Evolutionary conservation across 2,329 filamentous ascomycete species (phyloP).

Genomic region (Pseudogymnoascus sp.): DNA sequence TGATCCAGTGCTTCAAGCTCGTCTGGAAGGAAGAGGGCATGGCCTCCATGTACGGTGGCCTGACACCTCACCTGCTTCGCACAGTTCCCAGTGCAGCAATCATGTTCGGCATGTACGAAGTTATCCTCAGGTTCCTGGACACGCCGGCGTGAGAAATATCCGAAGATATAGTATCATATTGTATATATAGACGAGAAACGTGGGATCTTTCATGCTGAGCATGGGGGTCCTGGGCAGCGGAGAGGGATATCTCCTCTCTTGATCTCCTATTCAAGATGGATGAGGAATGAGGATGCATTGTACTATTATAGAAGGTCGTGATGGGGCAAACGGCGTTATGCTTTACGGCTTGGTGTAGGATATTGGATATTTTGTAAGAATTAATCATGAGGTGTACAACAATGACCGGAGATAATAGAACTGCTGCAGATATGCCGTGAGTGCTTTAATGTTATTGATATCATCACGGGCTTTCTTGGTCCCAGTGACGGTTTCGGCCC

Average conservation of each 20-base stretch:
- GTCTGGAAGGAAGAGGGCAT: conserved; percentile 86
- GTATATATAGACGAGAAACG: conserved; percentile 8
- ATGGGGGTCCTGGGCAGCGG: not conserved
- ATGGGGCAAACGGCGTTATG: conserved; percentile 3
- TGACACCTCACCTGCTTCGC: conserved; percentile 84
- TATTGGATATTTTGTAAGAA: conserved; percentile 9
- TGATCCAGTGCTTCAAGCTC: conserved; percentile 80
- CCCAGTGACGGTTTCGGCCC: not conserved
- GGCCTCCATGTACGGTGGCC: conserved; percentile 76
- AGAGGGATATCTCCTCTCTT: conserved; percentile 2
- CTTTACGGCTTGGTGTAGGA: conserved; percentile 8
- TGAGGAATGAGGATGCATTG: not conserved
- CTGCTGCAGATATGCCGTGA: not conserved
- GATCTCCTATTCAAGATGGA: conserved; percentile 9
- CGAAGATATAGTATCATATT: conserved; percentile 5
- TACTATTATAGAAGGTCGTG: conserved; percentile 6
- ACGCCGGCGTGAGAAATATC: conserved; percentile 20
- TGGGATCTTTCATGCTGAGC: conserved; percentile 1
- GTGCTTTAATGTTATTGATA: not conserved
- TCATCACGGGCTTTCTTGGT: not conserved
- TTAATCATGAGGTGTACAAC: conserved; percentile 2
- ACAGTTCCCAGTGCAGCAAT: conserved; percentile 90
- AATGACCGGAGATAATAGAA: not conserved
- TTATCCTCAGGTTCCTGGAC: conserved; percentile 29
- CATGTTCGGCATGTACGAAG: conserved; percentile 80